These are phyloP conservation scores for Paraleonurus japonicus DNA, from an alignment of 257 asterid species.

Conservation along the genomic window DNA sequence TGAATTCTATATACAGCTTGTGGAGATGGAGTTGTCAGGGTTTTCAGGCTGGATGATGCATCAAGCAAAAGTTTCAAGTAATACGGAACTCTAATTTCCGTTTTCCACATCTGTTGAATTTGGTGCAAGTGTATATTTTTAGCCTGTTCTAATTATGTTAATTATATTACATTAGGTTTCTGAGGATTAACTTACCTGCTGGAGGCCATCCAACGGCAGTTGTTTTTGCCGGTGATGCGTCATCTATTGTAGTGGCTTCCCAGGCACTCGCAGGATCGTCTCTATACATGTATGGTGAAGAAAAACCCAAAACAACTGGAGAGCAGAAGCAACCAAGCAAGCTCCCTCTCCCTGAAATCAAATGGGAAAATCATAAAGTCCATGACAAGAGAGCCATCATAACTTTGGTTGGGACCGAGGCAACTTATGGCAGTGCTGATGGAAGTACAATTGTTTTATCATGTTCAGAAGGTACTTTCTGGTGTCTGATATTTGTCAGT, in stretches of 20 bases:
- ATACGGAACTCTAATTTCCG: slow-evolving; percentile 33
- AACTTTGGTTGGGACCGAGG: slow-evolving; percentile 73
- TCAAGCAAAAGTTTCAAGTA: slow-evolving; percentile 98
- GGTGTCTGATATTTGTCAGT: neutral
- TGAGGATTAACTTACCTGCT: slow-evolving; percentile 81
- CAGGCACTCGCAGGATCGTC: slow-evolving; percentile 77
- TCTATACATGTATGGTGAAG: slow-evolving; percentile 91
- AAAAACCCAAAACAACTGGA: slow-evolving; percentile 48
- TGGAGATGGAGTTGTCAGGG: slow-evolving; percentile 84
- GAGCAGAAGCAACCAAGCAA: slow-evolving; percentile 72
- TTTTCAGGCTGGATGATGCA: slow-evolving; percentile 92
- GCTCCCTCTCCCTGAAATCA: slow-evolving; percentile 87
- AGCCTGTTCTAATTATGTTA: neutral
- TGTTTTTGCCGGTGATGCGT: slow-evolving; percentile 71
- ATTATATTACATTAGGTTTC: slow-evolving; percentile 54
- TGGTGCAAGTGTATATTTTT: slow-evolving; percentile 10
- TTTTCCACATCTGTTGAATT: slow-evolving; percentile 13
- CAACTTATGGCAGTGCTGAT: slow-evolving; percentile 91
- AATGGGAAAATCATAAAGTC: slow-evolving; percentile 86
- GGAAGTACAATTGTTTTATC: slow-evolving; percentile 77
- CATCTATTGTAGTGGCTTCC: slow-evolving; percentile 78
- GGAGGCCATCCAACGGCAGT: slow-evolving; percentile 89
- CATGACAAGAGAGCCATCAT: slow-evolving; percentile 74
- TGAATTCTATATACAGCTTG: slow-evolving; percentile 59
- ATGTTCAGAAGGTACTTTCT: slow-evolving; percentile 84